These are phyloP conservation scores for Colletotrichum cordylinicola DNA, from an alignment of 2,329 filamentous ascomycete species.

Conservation along the genomic window DNA sequence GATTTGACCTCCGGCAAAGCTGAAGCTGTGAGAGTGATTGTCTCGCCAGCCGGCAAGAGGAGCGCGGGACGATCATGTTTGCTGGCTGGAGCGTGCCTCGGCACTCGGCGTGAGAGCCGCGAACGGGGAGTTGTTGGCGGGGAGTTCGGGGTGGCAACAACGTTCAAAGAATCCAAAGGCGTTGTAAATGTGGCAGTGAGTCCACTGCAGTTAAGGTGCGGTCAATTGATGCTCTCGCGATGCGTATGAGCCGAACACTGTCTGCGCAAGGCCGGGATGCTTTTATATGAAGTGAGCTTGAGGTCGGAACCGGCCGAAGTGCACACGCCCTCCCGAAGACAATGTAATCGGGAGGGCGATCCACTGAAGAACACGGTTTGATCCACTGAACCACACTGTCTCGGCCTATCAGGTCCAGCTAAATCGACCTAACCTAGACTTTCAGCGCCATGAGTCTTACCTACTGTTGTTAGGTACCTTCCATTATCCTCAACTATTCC, in stretches of 20 bases:
- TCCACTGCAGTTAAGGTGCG: not conserved
- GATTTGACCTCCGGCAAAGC: not conserved
- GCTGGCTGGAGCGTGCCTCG: not conserved
- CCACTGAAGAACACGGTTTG: not conserved
- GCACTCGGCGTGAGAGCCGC: not conserved
- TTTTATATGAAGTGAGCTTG: not conserved
- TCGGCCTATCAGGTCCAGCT: not conserved
- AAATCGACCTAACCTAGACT: not conserved
- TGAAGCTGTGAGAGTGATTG: conserved; percentile 7
- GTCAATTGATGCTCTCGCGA: not conserved
- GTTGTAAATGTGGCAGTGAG: not conserved
- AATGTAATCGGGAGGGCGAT: not conserved
- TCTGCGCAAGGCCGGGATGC: not conserved
- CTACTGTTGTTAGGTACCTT: too few relatives aligned
- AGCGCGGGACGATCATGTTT: conserved; percentile 16
- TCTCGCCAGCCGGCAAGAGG: conserved; percentile 13
- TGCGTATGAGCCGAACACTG: not conserved
- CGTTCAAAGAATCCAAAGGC: not conserved
- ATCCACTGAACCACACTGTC: not conserved
- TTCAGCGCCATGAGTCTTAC: not conserved
- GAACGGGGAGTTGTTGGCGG: not conserved
- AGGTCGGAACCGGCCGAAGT: not conserved
- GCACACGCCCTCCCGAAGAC: not conserved
- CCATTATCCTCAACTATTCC: not conserved
- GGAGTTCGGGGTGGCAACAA: too few relatives aligned